A percentile compares a stretch with the other conserved stretches of the same genome.
These are phyloP conservation scores for Blumeria graminis DNA, from an alignment of 2,329 filamentous ascomycete species.

Conservation along the genomic window DNA sequence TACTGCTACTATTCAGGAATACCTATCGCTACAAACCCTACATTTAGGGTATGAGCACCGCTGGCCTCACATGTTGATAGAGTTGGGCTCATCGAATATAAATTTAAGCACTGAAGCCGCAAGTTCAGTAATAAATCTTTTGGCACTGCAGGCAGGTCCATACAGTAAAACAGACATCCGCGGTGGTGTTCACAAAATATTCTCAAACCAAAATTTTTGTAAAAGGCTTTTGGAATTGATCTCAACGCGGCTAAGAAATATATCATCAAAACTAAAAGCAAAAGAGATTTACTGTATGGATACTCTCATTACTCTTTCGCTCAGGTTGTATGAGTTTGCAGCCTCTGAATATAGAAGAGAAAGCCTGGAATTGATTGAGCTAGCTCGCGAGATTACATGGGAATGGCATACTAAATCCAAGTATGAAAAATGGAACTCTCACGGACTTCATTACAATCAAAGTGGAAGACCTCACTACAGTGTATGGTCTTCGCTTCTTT, in stretches of 20 bases:
- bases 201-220: constrained; percentile 26
- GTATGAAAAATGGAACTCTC: constrained; percentile 14
- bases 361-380: constrained; percentile 16
- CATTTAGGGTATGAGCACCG: constrained; percentile 19
- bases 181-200: constrained; percentile 23
- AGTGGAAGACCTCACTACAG: constrained; percentile 20
- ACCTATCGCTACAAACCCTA: constrained; percentile 20
- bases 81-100: constrained; percentile 27
- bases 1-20: constrained; percentile 22
- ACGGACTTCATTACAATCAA: background rate
- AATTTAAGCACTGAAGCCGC: constrained; percentile 33
- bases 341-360: constrained; percentile 1
- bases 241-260: constrained; percentile 18
- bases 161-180: constrained; percentile 13
- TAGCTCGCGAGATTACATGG: constrained; percentile 20
- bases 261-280: constrained; percentile 26
- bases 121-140: constrained; percentile 23
- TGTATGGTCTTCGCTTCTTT: constrained; percentile 31
- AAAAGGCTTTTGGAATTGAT: constrained; percentile 23
- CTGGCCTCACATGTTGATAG: constrained; percentile 23
- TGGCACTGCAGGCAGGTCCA: constrained; percentile 32
- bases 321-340: constrained; percentile 18
- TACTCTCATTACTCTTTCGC: constrained; percentile 25
- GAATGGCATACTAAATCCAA: constrained; percentile 25
- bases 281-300: constrained; percentile 33